Evolutionary conservation across 495 filamentous ascomycete species (phyloP), one percentile per base, ranked within the genome.

Genomic region (Aspergillus indologenus): DNA sequence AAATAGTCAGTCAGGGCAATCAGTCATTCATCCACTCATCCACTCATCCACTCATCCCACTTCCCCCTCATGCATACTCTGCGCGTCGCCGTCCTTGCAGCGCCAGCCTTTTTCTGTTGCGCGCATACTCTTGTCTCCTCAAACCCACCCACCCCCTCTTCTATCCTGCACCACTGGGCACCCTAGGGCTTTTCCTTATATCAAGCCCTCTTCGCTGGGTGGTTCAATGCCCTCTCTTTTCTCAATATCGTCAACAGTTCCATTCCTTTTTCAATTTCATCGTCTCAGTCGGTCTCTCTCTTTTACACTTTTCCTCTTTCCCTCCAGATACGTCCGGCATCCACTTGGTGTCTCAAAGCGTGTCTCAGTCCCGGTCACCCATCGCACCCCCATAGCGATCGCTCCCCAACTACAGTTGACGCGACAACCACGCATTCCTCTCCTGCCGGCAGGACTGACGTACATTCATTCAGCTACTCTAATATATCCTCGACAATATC

Each of bases 381-480:
- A 69, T 69, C 63, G 66, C 66, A 70, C 12, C 49, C 34, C 52
- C 57, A 73, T 69, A 67, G 29, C 24, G 54, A 62, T 42, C 50
- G 40, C 54, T 42, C 45, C 45, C n/a, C 55, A 15, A 18, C 45
- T 22, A 23, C 56, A 58, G 74, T 79, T 79, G 73, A 79, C 75
- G 73, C 71, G 74, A 79, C 75, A 76, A 79, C 74, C 34, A 65
- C 71, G 61, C 58, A 50, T 62, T 57, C 58, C 58, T 60, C 64
- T 75, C 73, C 74, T 72, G 76, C 76, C 70, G 73, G 68, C 75
- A 68, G 72, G 72, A 75, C 72, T 68, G 68, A 64, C 61, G 49
- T 68, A 65, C 29, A 57, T 61, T 59, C 60, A 23, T 68, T 69
- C 63, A 70, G 61, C 65, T 60, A 61, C 65, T 49, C 60, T 61